These are phyloP conservation scores for Phytophthora sansomeana DNA, from an alignment of 352 stramenopile species.

Conservation along the genomic window DNA sequence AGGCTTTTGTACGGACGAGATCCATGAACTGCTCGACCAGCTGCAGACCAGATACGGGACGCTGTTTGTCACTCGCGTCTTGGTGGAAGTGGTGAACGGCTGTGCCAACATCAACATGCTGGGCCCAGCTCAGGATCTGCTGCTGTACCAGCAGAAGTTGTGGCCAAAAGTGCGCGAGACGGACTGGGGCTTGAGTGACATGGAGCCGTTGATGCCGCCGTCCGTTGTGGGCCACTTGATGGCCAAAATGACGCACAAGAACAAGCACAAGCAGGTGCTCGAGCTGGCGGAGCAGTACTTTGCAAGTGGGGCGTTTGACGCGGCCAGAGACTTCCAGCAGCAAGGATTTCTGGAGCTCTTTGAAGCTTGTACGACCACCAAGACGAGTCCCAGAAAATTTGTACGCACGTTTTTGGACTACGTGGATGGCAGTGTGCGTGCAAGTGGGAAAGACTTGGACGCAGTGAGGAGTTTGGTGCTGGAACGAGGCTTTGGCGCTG, in stretches of 20 bases:
- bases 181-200: constrained; percentile 1
- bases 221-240: constrained; percentile 64
- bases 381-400: constrained; percentile 26
- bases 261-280: constrained; percentile 44
- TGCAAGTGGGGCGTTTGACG: constrained; percentile 33
- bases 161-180: constrained; percentile 21
- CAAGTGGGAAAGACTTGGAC: constrained; percentile 12
- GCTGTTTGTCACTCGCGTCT: constrained; percentile 52
- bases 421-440: constrained; percentile 32
- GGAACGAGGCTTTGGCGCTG: constrained; percentile 70
- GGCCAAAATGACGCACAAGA: constrained; percentile 48
- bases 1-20: constrained; percentile 40
- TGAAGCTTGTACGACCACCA: constrained; percentile 25
- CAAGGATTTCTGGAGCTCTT: constrained; percentile 74
- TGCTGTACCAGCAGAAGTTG: constrained; percentile 56
- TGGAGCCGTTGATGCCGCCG: constrained; percentile 46
- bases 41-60: constrained; percentile 47
- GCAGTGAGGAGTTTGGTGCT: constrained; percentile 36
- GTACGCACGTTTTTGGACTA: constrained; percentile 55
- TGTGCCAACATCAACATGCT: constrained; percentile 77
- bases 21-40: constrained; percentile 42
- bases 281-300: constrained; percentile 52
- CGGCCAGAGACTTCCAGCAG: constrained; percentile 55
- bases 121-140: constrained; percentile 48
- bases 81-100: constrained; percentile 68